Base-by-base conservation (phyloP, 1,284 basidiomycete genomes). In the Irpex lacteus region DNA sequence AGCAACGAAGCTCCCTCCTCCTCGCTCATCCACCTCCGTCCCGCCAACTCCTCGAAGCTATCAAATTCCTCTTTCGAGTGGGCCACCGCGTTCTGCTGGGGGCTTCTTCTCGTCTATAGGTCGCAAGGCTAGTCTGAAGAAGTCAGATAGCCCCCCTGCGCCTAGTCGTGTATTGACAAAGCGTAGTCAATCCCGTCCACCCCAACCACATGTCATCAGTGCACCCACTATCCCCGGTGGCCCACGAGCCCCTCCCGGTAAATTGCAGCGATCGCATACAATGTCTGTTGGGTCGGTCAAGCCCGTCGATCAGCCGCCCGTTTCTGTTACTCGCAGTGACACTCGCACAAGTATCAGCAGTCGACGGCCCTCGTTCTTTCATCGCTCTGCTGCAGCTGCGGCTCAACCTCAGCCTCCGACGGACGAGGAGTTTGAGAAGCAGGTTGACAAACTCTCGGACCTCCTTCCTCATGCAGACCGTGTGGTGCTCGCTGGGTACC, bases 381-480 rank as follows among this genome's bases (percentile, higher is more conserved):
- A 68, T 61, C 66, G 74, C 60, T 67, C 77, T 54, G 40, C 61
- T 19, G 52, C 63, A 26, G 40, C 61, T 34, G 52, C 63, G 18
- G 65, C 32, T 60, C 65, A 60, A 54, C 66, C 32, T 11, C 21
- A 59, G 3, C 47, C 54, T 4, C 19, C 72, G 58, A 65, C 75
- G 49, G 79, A 82, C 68, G 80, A 81, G 0, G 85, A 85, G 40
- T 91, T 92, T 71, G 74, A 79, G 53, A 77, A 75, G 53, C 89
- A 92, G 74, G 83, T 95, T 6, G 86, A 91, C 69, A 86, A 85
- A 71, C 85, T 96, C 63, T 80, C 82, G 2, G 88, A 90, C 68
- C 77, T 95, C 44, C 77, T 95, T 36, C 94, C 94, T 13, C 86
- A 91, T 70, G 92, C 89, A 26, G 88, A 95, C 66, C 83, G 85